Percentiles rank a stretch among this genome's conserved stretches.
Conservation (phyloP, 345 rosid species). For the Microcos paniculata region DNA sequence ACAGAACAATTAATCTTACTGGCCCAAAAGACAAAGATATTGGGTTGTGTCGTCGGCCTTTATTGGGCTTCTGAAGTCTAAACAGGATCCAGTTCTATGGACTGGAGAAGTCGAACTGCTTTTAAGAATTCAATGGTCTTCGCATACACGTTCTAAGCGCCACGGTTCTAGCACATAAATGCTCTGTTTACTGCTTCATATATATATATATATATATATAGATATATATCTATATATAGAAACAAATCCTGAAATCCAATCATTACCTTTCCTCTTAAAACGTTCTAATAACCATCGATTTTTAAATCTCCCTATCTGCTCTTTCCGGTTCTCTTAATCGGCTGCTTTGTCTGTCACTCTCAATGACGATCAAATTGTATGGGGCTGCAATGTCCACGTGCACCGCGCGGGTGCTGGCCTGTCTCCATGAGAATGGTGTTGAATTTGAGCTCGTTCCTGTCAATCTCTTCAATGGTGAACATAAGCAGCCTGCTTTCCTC, state of each 20-base stretch:
- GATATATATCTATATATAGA: constrained; percentile 10
- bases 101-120: no score
- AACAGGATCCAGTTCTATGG: no score
- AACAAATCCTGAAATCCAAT: not conserved
- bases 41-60: no score
- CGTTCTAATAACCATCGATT: not conserved
- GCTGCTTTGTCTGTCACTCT: not conserved
- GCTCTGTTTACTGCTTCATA: not conserved
- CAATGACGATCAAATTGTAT: constrained; percentile 54
- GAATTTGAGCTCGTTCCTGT: constrained; percentile 71
- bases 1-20: no score
- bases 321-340: no score
- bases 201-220: not conserved
- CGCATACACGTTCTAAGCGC: not conserved
- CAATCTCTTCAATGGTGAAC: constrained; percentile 55
- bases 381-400: constrained; percentile 62
- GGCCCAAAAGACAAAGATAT: no score
- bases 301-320: not conserved
- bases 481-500: constrained; percentile 56
- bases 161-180: not conserved
- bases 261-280: not conserved
- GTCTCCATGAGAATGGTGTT: constrained; percentile 59
- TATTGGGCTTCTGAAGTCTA: no score
- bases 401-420: constrained; percentile 58
- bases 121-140: not conserved